Percentiles rank a stretch among this genome's conserved stretches.
These are phyloP conservation scores for Pyrus pyrifolia DNA, from an alignment of 306 rosid species.

Conservation along the genomic window DNA sequence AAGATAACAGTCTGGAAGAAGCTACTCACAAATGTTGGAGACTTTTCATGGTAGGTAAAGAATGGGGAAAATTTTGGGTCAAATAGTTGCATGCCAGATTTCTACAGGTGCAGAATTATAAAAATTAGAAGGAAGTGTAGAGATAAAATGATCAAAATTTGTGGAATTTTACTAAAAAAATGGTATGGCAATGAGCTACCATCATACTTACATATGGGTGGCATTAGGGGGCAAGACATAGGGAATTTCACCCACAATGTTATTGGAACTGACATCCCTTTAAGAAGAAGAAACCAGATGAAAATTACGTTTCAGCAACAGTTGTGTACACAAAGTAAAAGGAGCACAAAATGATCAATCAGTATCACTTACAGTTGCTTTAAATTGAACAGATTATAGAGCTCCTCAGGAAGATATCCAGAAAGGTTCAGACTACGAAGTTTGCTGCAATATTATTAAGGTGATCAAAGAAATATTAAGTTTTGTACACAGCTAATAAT, in stretches of 20 bases:
- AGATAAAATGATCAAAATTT: not conserved
- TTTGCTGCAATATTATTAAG: slow-evolving; percentile 35
- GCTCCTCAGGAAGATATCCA: slow-evolving; percentile 60
- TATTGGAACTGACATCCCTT: slow-evolving; percentile 83
- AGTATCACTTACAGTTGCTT: slow-evolving; percentile 59
- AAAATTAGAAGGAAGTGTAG: not conserved
- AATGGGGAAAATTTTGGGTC: slow-evolving; percentile 51
- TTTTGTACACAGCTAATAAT: not conserved
- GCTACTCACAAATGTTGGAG: slow-evolving; percentile 72
- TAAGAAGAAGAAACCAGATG: slow-evolving; percentile 21
- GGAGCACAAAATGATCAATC: not conserved
- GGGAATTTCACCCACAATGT: slow-evolving; percentile 67
- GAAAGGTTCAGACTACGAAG: slow-evolving; percentile 70
- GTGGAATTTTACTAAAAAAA: slow-evolving; percentile 1
- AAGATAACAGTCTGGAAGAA: slow-evolving; percentile 1
- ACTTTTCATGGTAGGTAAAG: slow-evolving; percentile 52
- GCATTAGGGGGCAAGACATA: slow-evolving; percentile 64
- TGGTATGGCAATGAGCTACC: not conserved
- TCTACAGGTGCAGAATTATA: slow-evolving; percentile 32
- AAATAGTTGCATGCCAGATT: slow-evolving; percentile 76
- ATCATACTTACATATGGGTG: slow-evolving; percentile 66
- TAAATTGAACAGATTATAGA: slow-evolving; percentile 50
- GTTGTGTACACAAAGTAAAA: not conserved
- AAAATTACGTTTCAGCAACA: slow-evolving; percentile 1
- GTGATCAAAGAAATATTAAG: slow-evolving; percentile 3